Base-by-base conservation (phyloP, 176 grass and related monocot genomes). In the Calamus simplicifolius region DNA sequence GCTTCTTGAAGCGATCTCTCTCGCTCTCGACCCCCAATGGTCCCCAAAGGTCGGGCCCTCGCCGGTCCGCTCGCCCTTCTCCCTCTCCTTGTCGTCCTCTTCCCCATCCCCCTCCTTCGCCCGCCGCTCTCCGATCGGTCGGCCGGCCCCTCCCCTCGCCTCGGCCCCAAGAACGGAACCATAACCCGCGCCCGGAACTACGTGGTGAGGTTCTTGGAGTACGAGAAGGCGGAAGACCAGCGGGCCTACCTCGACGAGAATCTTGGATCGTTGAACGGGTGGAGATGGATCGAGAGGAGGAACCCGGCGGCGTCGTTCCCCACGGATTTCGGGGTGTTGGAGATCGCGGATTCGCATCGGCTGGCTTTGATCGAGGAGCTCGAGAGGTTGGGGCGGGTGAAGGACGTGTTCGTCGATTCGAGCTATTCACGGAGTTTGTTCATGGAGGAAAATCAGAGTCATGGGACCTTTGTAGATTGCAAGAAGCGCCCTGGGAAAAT, bases 271-370 rank as follows among this genome's bases (percentile, higher is more conserved):
- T 25, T 29, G 26, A 51, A 49, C 68, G 48, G 71, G 19, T 98
- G 93, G 87, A 81, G 59, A 27, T 98, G 93, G 93, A 72, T 98
- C 63, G 81, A 92, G 76, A 75, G 93, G 62, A 71, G 51, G 58
- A 98, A 92, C 75, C 77, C 84, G 13, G 87, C 84, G 1, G 79
- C 78, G 5, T 68, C 73, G 56, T 78, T 83, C 79, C 84, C 93
- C 15, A 96, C 93, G 25, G 93, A 97, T 63, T 97, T 97, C 62
- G 93, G 75, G 16, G 78, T 92, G 48, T 61, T 97, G 51, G 81
- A 85, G 73, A 92, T 97, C 49, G 50, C 51, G 19, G 73, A 83
- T 18, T 69, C 66, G 49, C 53, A 62, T 66, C 64, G 87, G 18
- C 61, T 49, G n/a, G 66, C 54, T 16, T 58, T 91, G 29, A 12